Percentiles rank a stretch among this genome's conserved stretches.
Evolutionary conservation across 179 eudicot species (phyloP).

Genomic region (Silene coronaria): DNA sequence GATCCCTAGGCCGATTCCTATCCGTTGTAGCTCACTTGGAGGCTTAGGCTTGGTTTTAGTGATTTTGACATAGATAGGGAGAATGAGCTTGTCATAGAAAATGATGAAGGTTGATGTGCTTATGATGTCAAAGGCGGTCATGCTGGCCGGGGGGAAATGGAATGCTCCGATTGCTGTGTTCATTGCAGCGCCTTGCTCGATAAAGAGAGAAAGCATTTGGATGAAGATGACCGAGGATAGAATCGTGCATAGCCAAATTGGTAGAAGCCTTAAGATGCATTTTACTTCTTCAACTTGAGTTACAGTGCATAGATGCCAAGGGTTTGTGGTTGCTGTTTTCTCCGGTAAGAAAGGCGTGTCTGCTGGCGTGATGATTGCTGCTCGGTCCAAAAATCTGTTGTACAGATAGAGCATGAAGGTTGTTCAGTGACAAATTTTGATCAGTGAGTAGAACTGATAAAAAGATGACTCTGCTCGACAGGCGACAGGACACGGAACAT

Average conservation of each 20-base stretch:
- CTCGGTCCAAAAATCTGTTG: conserved; percentile 39
- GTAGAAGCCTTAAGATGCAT: conserved; percentile 39
- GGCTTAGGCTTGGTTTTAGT: conserved; percentile 37
- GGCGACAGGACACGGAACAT: background rate
- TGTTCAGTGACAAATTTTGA: no score
- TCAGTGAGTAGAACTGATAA: no score
- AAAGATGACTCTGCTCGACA: background rate
- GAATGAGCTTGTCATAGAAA: conserved; percentile 42
- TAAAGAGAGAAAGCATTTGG: conserved; percentile 45
- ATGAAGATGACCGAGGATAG: conserved; percentile 45
- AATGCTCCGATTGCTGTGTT: conserved; percentile 35
- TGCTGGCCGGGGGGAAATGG: conserved; percentile 50
- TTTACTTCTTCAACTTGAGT: conserved; percentile 51
- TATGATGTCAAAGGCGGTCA: conserved; percentile 53
- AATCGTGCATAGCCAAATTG: conserved; percentile 44
- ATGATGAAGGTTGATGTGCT: conserved; percentile 47
- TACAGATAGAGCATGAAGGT: background rate
- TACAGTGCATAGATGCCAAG: conserved; percentile 43
- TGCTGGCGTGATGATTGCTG: conserved; percentile 32
- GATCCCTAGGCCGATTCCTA: conserved; percentile 45
- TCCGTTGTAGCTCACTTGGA: conserved; percentile 48
- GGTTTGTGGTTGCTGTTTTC: conserved; percentile 24
- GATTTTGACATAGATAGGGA: conserved; percentile 37
- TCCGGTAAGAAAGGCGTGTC: conserved; percentile 23
- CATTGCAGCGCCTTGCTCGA: conserved; percentile 52